Base-by-base conservation (phyloP, 192 early-diverging fungal genomes). In the Mortierella hygrophila region DNA sequence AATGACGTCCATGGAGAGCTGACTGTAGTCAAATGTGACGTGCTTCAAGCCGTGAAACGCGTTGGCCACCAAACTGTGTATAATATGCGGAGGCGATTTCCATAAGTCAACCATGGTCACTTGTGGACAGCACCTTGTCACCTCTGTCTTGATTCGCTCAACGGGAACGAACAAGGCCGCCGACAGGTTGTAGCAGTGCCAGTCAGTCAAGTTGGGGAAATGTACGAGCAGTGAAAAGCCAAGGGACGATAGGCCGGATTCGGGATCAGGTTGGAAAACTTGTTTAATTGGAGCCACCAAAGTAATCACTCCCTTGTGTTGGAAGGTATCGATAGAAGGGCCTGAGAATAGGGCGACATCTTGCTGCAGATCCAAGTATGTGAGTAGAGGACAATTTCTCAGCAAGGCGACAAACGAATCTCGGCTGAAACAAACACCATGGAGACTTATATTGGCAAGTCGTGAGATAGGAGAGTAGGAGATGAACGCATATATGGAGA, bases 111-210 rank as follows among this genome's bases (percentile, higher is more conserved):
- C 42, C 5, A 38, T 5, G 11, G 47, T 46, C 77, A 71, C 46
- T 70, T 55, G 70, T 54, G 68, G 77, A 38, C 77, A 78, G 38
- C 77, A 78, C 29, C 38, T 54, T 70, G 32, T 70, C 41, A 55
- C 77, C 69, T 78, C 77, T 29, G 29, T 52, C 23, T 55, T 78
- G 68, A 78, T 78, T 54, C 77, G 68, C 68, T 71, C 77, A 40
- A 70, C 21, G 2, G 77, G 68, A 15, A 78, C 77, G 69, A 71
- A 54, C 49, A 78, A 55, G 5, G 77, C 29, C 10, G 42, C 57
- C 6, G 9, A 6, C 4, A 38, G 16, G 49, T 46, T 44, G 49
- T 70, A 55, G 35, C 26, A 35, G 38, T n/a, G 21, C 76, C 65
- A 78, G 0, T 35, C 20, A 37, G 6, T 40, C 32, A 78, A 23